Conservation (phyloP, 1,139 yeast genomes). For the Pichia sp. region DNA sequence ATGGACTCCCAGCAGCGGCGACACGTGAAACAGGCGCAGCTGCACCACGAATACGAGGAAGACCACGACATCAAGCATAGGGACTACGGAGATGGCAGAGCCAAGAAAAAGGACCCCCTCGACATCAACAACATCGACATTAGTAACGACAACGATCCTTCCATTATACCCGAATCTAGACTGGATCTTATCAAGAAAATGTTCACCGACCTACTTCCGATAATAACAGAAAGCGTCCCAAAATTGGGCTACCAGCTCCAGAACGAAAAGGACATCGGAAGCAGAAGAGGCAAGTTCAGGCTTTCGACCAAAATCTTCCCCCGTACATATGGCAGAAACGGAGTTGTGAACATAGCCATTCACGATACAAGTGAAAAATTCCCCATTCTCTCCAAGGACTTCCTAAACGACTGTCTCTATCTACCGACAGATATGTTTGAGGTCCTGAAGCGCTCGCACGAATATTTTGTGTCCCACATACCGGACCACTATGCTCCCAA, state of each 20-base stretch:
- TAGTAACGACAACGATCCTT: not conserved
- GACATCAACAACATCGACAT: not conserved
- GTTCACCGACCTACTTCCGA: slow-evolving; percentile 7
- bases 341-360: slow-evolving; percentile 27
- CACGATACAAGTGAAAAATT: slow-evolving; percentile 27
- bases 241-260: slow-evolving; percentile 9
- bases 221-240: slow-evolving; percentile 9
- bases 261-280: slow-evolving; percentile 1
- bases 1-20: not conserved
- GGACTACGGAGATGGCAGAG: not conserved
- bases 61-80: not conserved
- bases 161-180: slow-evolving; percentile 1
- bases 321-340: slow-evolving; percentile 27
- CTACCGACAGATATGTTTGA: slow-evolving; percentile 44
- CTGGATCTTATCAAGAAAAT: slow-evolving; percentile 2
- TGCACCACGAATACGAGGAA: not conserved
- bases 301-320: slow-evolving; percentile 3
- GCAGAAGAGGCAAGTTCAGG: slow-evolving; percentile 1
- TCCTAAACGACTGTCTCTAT: slow-evolving; percentile 49
- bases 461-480: slow-evolving; percentile 44
- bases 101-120: not conserved
- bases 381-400: slow-evolving; percentile 42
- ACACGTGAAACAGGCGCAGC: not conserved
- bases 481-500: slow-evolving; percentile 43
- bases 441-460: slow-evolving; percentile 50